These are phyloP conservation scores for Cutaneotrichosporon sp. DNA, from an alignment of 1,284 basidiomycete genomes.

Conservation along the genomic window DNA sequence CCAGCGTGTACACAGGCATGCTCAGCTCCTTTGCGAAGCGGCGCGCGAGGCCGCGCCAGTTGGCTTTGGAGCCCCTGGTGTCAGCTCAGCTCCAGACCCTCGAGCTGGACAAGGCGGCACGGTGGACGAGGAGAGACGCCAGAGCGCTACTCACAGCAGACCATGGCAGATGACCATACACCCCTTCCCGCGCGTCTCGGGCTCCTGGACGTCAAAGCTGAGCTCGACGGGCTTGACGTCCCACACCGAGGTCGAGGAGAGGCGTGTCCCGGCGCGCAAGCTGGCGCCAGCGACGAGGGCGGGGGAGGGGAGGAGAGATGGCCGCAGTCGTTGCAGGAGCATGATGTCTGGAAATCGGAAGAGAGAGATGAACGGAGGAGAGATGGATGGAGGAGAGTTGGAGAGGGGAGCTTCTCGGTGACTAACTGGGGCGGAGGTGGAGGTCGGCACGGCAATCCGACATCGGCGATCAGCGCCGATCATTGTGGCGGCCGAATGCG, in stretches of 20 bases:
- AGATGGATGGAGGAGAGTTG: too few species aligned
- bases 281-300: neutral
- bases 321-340: neutral
- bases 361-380: too few species aligned
- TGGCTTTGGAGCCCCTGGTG: slow-evolving; percentile 59
- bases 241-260: neutral
- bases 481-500: too few species aligned
- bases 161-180: slow-evolving; percentile 58
- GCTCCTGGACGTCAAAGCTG: slow-evolving; percentile 39
- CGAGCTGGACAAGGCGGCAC: neutral
- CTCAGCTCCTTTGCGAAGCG: slow-evolving; percentile 55
- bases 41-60: slow-evolving; percentile 59
- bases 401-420: too few species aligned
- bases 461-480: too few species aligned
- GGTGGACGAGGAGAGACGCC: neutral
- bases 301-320: neutral
- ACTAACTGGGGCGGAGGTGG: too few species aligned
- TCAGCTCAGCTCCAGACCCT: slow-evolving; percentile 4
- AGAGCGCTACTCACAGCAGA: slow-evolving; percentile 51
- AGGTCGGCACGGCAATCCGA: too few species aligned
- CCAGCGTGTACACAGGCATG: slow-evolving; percentile 58
- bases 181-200: slow-evolving; percentile 20
- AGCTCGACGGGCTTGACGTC: slow-evolving; percentile 38
- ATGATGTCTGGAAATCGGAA: neutral
- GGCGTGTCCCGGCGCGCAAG: neutral